phyloP scores from a whole-genome alignment of 768 basidiomycete species.

The Amanita polypyramis region DNA sequence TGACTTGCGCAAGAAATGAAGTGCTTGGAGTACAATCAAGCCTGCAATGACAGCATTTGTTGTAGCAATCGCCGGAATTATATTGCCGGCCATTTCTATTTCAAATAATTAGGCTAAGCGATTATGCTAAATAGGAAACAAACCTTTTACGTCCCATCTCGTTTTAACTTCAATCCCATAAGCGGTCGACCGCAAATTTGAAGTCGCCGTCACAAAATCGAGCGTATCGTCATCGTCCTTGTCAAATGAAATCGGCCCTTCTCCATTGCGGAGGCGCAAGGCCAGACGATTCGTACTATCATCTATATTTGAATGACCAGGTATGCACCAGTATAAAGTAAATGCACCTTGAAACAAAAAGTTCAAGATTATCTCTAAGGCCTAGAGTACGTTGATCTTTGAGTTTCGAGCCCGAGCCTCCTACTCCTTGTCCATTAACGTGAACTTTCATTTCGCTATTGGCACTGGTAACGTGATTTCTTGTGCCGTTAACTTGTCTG shows the following conservation, averaged over 20 bases:
- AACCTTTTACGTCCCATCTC: constrained; percentile 95
- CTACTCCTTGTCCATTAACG: constrained; percentile 16
- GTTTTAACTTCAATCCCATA: constrained; percentile 88
- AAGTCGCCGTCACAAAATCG: constrained; percentile 92
- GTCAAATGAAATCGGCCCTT: constrained; percentile 80
- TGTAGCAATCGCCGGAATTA: constrained; percentile 98
- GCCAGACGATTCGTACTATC: constrained; percentile 74
- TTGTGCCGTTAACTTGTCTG: constrained; percentile 15
- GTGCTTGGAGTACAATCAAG: constrained; percentile 85
- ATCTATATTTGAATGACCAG: background rate
- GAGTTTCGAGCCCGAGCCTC: constrained; percentile 26
- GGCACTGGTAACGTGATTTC: background rate
- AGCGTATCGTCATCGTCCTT: constrained; percentile 97
- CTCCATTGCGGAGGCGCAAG: constrained; percentile 48
- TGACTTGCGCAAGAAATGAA: constrained; percentile 68
- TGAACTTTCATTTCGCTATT: constrained; percentile 9
- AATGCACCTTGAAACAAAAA: constrained; percentile 77
- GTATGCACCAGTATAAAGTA: background rate
- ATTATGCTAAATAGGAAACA: constrained; percentile 5
- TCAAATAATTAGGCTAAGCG: background rate
- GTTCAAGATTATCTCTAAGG: constrained; percentile 67
- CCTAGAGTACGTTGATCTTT: constrained; percentile 78
- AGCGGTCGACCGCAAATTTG: constrained; percentile 84
- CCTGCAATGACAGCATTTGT: constrained; percentile 98
- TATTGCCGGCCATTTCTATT: constrained; percentile 97